Conservation (phyloP, 495 filamentous ascomycete genomes). For the Elaphomyces granulatus region DNA sequence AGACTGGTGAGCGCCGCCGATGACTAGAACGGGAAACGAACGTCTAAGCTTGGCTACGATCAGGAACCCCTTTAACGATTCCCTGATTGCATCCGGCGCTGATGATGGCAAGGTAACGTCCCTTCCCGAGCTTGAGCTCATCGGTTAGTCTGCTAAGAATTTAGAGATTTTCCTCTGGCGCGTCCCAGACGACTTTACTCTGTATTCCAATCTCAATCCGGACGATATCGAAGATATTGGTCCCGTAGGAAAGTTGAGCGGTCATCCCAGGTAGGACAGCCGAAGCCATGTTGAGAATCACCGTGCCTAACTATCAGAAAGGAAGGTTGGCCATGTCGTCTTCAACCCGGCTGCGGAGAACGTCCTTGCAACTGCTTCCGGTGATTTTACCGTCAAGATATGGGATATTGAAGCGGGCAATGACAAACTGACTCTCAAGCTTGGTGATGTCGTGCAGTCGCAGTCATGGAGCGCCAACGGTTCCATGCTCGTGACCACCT, state of each 20-base stretch:
- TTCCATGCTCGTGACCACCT: constrained; percentile 79
- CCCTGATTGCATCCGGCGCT: constrained; percentile 79
- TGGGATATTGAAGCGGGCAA: constrained; percentile 86
- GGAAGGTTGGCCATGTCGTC: constrained; percentile 91
- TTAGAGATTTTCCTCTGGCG: constrained; percentile 75
- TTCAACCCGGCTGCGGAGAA: constrained; percentile 97
- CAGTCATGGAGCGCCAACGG: constrained; percentile 94
- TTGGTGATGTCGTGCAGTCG: constrained; percentile 85
- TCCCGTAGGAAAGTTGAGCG: constrained; percentile 65
- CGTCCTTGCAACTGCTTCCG: constrained; percentile 87
- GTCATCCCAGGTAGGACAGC: constrained; percentile 37
- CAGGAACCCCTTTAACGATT: constrained; percentile 93
- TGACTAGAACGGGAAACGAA: background rate
- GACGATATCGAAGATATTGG: constrained; percentile 63
- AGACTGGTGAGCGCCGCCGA: constrained; percentile 59
- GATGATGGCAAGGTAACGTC: constrained; percentile 74
- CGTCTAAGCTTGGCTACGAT: constrained; percentile 16
- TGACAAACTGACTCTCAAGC: constrained; percentile 56
- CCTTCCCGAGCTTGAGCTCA: background rate
- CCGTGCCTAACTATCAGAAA: constrained; percentile 22
- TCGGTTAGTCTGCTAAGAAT: constrained; percentile 7
- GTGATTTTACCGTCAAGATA: constrained; percentile 86
- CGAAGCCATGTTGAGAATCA: background rate
- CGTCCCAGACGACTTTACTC: constrained; percentile 76
- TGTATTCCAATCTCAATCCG: constrained; percentile 62